A percentile compares a stretch with the other conserved stretches of the same genome.
These are phyloP conservation scores for Capsicum chinense DNA, from an alignment of 257 asterid genomes.

Conservation along the genomic window DNA sequence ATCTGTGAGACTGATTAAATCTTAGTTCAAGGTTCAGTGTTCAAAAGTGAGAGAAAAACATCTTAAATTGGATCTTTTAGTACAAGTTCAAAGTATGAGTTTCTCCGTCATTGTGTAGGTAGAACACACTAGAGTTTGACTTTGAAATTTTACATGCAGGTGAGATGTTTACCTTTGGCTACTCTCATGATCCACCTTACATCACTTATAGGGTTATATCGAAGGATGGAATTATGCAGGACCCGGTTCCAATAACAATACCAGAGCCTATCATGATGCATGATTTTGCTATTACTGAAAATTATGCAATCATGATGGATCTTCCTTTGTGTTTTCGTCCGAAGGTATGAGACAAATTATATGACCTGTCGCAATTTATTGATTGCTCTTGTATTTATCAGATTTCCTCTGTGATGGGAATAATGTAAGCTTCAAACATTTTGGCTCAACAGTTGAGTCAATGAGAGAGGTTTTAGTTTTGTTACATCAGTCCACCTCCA, in stretches of 20 bases:
- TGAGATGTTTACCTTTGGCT: constrained; percentile 97
- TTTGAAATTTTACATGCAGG: constrained; percentile 56
- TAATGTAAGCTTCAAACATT: not conserved
- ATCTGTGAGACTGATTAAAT: not conserved
- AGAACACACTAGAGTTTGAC: constrained; percentile 29
- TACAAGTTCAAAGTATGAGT: constrained; percentile 1
- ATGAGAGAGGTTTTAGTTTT: not conserved
- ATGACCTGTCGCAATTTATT: not conserved
- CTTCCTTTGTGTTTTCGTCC: constrained; percentile 86
- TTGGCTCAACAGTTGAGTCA: not conserved
- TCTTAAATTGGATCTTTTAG: not conserved
- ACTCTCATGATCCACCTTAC: constrained; percentile 73
- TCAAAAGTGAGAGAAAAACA: not conserved
- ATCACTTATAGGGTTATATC: constrained; percentile 92
- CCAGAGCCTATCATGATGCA: constrained; percentile 92
- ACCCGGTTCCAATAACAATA: constrained; percentile 91
- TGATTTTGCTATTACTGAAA: constrained; percentile 98
- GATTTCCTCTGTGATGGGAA: constrained; percentile 3
- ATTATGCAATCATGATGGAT: constrained; percentile 93
- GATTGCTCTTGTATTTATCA: not conserved
- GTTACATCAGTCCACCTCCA: not conserved
- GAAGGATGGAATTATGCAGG: constrained; percentile 86
- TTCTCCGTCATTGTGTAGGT: constrained; percentile 14
- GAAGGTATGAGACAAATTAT: constrained; percentile 50
- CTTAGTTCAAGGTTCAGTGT: not conserved